Percentiles rank a stretch among this genome's conserved stretches.
phyloP scores from a whole-genome alignment of 371 early-diverging fungal genomes.

The Actinomortierella wolfii region DNA sequence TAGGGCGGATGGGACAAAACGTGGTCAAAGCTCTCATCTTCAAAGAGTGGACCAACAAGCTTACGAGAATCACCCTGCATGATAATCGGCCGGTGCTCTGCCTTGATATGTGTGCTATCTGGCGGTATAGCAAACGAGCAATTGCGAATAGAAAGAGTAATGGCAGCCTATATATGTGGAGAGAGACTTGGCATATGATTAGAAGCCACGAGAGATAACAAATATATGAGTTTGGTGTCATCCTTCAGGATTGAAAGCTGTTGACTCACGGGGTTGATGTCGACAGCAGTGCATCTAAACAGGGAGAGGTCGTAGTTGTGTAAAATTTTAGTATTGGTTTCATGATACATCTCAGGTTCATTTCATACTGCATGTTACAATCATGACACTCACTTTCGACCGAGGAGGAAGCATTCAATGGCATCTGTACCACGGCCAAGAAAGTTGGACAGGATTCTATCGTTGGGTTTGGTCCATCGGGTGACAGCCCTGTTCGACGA shows the following conservation, averaged over 20 bases:
- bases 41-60: conserved; percentile 62
- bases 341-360: too few species aligned
- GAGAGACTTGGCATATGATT: neutral
- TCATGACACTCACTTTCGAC: conserved; percentile 62
- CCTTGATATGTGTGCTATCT: conserved; percentile 58
- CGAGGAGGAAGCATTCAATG: conserved; percentile 86
- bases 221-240: neutral
- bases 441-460: conserved; percentile 88
- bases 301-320: neutral
- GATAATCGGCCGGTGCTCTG: conserved; percentile 82
- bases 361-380: neutral
- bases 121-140: conserved; percentile 83
- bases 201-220: neutral
- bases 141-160: conserved; percentile 83
- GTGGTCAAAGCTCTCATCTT: conserved; percentile 77
- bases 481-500: conserved; percentile 62
- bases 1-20: conserved; percentile 93
- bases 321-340: too few species aligned
- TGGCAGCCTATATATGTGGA: conserved; percentile 62
- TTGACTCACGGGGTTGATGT: conserved; percentile 80
- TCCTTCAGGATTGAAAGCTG: neutral
- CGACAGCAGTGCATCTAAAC: conserved; percentile 77
- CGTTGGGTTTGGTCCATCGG: conserved; percentile 75
- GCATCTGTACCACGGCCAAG: conserved; percentile 91
- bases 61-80: conserved; percentile 79